phyloP scores from a whole-genome alignment of 331 rosid species.

The Phaseolus coccineus region DNA sequence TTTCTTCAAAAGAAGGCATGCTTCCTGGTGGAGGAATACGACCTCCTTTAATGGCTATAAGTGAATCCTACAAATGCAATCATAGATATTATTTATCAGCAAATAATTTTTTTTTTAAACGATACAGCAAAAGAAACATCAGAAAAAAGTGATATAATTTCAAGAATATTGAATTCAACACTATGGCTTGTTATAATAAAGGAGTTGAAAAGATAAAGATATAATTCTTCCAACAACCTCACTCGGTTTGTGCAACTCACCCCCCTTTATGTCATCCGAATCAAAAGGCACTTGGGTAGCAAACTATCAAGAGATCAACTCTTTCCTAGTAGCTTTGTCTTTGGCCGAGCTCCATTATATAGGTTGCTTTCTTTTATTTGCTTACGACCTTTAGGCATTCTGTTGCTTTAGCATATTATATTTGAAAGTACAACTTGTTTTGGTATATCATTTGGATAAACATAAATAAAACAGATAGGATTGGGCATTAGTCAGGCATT shows the following conservation, averaged over 20 bases:
- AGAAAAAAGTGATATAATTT: not conserved
- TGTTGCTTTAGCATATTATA: too few species aligned
- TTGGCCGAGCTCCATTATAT: not conserved
- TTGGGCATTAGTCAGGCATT: not conserved
- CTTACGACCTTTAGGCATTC: not conserved
- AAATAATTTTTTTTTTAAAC: not conserved
- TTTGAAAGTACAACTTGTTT: too few species aligned
- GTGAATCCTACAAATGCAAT: slow-evolving; percentile 69
- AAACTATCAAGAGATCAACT: not conserved
- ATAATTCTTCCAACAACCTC: not conserved
- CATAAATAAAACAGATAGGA: not conserved
- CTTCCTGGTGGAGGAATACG: slow-evolving; percentile 94
- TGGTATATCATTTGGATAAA: not conserved
- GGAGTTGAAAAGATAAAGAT: not conserved
- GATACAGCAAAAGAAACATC: slow-evolving; percentile 26
- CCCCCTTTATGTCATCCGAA: not conserved
- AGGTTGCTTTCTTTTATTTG: not conserved
- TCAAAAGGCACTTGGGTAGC: not conserved
- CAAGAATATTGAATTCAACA: slow-evolving; percentile 6
- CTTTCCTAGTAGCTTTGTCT: not conserved
- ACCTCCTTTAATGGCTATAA: slow-evolving; percentile 82
- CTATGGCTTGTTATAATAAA: slow-evolving; percentile 1
- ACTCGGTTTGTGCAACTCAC: not conserved
- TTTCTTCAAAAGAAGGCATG: slow-evolving; percentile 91
- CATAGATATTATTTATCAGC: slow-evolving; percentile 28